Conservation (phyloP, 23 red algal genomes). For the Gracilaria vermiculophylla region DNA sequence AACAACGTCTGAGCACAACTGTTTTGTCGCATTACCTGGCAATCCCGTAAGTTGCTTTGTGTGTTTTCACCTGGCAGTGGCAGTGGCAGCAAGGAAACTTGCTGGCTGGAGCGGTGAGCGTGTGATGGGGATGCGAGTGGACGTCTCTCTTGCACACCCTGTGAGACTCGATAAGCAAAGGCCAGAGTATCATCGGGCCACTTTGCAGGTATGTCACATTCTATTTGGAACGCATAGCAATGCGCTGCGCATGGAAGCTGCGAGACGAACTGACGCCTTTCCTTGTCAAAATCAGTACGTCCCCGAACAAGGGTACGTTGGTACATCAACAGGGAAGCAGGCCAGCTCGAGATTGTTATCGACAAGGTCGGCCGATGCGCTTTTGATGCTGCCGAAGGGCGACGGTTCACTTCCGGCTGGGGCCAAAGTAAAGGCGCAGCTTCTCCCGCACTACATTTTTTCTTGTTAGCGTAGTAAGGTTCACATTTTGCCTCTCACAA, state of each 20-base stretch:
- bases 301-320: slow-evolving; percentile 15
- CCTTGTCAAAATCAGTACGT: not conserved
- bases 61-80: slow-evolving; percentile 77
- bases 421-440: slow-evolving; percentile 13
- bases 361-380: slow-evolving; percentile 57
- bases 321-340: slow-evolving; percentile 53
- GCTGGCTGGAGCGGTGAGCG: slow-evolving; percentile 23
- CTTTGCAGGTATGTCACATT: slow-evolving; percentile 32
- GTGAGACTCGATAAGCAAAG: slow-evolving; percentile 67
- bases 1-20: slow-evolving; percentile 27
- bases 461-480: not conserved
- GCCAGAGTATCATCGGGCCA: slow-evolving; percentile 78
- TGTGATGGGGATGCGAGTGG: slow-evolving; percentile 10
- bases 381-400: slow-evolving; percentile 42
- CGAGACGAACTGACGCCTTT: not conserved
- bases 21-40: slow-evolving; percentile 69
- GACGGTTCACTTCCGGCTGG: slow-evolving; percentile 35
- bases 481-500: not conserved
- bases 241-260: not conserved
- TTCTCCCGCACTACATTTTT: slow-evolving; percentile 8
- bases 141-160: not conserved
- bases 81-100: slow-evolving; percentile 38
- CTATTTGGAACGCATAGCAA: not conserved
- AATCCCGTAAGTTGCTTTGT: slow-evolving; percentile 87
- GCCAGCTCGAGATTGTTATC: slow-evolving; percentile 48